These are phyloP conservation scores for Capsicum baccatum DNA, from an alignment of 257 asterid species.

Conservation along the genomic window DNA sequence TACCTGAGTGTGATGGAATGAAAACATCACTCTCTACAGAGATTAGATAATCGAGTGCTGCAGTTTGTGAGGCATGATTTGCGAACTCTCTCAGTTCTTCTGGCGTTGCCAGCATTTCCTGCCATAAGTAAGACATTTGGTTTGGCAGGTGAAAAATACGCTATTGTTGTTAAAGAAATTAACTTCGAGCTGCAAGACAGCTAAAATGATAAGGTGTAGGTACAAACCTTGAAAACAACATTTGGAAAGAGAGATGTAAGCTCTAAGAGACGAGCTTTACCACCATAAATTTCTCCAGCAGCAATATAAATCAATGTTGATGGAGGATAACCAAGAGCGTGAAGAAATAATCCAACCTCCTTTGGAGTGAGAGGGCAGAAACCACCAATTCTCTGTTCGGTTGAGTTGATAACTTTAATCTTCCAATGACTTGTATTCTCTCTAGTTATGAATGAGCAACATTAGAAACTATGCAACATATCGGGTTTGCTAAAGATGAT, in stretches of 20 bases:
- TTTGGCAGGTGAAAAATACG: constrained; percentile 21
- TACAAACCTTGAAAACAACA: constrained; percentile 69
- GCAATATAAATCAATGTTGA: constrained; percentile 87
- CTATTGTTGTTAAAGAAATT: neutral
- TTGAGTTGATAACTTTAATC: constrained; percentile 78
- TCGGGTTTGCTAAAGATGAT: neutral
- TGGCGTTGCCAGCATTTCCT: constrained; percentile 87
- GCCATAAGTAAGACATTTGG: constrained; percentile 43
- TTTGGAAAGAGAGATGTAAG: constrained; percentile 83
- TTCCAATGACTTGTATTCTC: constrained; percentile 92
- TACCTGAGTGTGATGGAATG: constrained; percentile 88
- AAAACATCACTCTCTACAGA: constrained; percentile 87
- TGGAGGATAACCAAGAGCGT: constrained; percentile 80
- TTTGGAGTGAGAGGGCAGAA: constrained; percentile 95
- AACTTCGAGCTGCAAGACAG: constrained; percentile 16
- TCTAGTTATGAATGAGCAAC: constrained; percentile 46
- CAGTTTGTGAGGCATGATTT: constrained; percentile 84
- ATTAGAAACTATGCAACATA: constrained; percentile 12
- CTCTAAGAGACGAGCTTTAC: constrained; percentile 75
- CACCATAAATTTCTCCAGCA: constrained; percentile 95
- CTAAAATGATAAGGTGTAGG: neutral
- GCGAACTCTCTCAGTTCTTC: constrained; percentile 67
- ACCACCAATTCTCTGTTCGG: constrained; percentile 85
- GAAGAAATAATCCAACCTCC: constrained; percentile 91
- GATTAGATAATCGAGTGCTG: constrained; percentile 88